Conservation (phyloP, 345 rosid genomes). For the Salix exigua region DNA sequence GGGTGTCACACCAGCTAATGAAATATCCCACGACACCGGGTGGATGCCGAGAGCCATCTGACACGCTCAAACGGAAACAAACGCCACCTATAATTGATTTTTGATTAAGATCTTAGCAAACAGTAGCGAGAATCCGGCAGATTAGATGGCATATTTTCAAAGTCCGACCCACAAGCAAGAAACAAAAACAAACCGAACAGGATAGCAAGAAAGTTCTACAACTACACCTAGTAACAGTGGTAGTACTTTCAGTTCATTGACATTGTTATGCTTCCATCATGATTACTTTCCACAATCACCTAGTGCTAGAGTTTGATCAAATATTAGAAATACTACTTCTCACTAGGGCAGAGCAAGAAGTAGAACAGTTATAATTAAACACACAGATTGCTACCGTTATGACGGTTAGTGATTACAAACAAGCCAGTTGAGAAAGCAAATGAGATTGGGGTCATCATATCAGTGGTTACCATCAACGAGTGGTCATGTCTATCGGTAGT, state of each 20-base stretch:
- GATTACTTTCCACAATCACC: conserved; percentile 57
- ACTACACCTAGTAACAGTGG: conserved; percentile 25
- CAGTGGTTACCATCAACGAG: conserved; percentile 72
- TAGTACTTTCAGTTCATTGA: conserved; percentile 19
- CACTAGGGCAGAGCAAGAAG: conserved; percentile 37
- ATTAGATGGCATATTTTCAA: too few species aligned
- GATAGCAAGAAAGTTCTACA: conserved; percentile 16
- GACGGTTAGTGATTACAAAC: conserved; percentile 78
- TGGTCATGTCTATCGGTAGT: conserved; percentile 67
- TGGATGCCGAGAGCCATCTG: too few species aligned
- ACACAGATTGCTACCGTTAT: conserved; percentile 64
- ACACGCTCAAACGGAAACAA: too few species aligned
- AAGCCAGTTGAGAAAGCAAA: conserved; percentile 46
- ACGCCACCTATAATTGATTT: too few species aligned
- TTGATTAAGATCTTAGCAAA: too few species aligned
- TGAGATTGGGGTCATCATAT: conserved; percentile 47
- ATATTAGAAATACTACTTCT: conserved; percentile 63
- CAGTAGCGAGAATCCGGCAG: too few species aligned
- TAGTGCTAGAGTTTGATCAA: conserved; percentile 46
- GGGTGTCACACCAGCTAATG: too few species aligned
- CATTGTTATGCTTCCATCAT: conserved; percentile 37
- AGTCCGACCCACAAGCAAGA: too few species aligned
- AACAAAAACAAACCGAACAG: not conserved
- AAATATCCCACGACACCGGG: too few species aligned
- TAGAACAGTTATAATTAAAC: conserved; percentile 45